Evolutionary conservation across 169 alveolate species (phyloP), one percentile per base, ranked within the genome.

Genomic region (Plasmodium cynomolgi): DNA sequence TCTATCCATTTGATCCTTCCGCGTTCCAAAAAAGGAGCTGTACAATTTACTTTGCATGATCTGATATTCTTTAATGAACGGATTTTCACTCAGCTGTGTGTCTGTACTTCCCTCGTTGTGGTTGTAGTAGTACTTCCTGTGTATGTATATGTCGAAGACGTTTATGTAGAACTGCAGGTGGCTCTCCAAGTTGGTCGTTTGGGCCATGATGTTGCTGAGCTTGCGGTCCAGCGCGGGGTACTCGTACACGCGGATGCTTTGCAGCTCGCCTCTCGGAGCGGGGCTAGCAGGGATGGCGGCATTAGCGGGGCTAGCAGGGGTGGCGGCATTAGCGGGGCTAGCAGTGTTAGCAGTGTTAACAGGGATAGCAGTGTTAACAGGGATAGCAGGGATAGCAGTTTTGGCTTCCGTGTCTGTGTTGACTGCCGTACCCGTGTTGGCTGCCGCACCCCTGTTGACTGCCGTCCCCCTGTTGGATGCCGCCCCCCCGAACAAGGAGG

Each of bases 21-120:
- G 4, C 0, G 37, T 41, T 20, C 47, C 34, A 33, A 88, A 88
- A 58, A 88, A 77, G 2, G 58, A 23, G 1, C 77, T 20, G 31
- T 88, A 88, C 71, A 88, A 79, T 39, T 58, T 88, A 17, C 82
- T 79, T 79, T 88, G 94, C 94, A 88, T 88, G 41, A 56, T 77
- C 5, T 23, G 62, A 79, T 79, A 88, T 58, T 88, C 94, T 1
- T 29, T 79, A 2, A 88, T 23, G 81, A 88, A 88, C 17, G 81
- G 58, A n/a, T 77, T 88, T 34, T 20, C 29, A 54, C 44, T 26
- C 4, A 6, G 33, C 13, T 75, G 31, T 11, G 29, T 23, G 17
- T 17, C 41, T 23, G 7, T 15, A 8, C 3, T 20, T 6, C 23
- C 85, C 8, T 20, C n/a, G 29, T 56, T 20, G 54, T 41, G 17